Conservation (phyloP, 768 basidiomycete genomes). For the Phanerodontia chrysosporium region DNA sequence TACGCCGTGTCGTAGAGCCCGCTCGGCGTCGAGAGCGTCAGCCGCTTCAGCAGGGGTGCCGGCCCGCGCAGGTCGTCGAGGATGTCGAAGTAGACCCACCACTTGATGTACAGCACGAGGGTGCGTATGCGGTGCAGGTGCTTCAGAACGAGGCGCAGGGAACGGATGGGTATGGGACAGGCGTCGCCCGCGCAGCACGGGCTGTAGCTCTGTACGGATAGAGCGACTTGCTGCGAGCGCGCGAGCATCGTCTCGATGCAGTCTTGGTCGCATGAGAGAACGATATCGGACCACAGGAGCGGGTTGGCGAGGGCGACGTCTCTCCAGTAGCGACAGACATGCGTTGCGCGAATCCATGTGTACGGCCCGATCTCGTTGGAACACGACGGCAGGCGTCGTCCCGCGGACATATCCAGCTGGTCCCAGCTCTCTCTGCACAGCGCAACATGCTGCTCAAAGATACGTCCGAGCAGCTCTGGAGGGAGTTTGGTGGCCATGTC, state of each 20-base stretch:
- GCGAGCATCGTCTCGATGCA: conserved; percentile 3
- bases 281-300: conserved; percentile 6
- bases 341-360: conserved; percentile 6
- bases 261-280: not conserved
- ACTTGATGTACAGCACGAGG: conserved; percentile 4
- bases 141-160: conserved; percentile 4
- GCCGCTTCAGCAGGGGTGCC: not conserved
- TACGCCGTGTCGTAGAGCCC: not conserved
- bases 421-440: not conserved
- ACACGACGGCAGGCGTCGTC: not conserved
- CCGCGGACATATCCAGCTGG: not conserved
- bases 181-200: not conserved
- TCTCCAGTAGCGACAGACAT: conserved; percentile 11
- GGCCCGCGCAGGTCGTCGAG: not conserved
- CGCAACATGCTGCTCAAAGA: not conserved
- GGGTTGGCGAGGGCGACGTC: conserved; percentile 3
- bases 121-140: conserved; percentile 4
- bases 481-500: not conserved
- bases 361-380: not conserved
- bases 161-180: not conserved
- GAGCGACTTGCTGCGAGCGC: conserved; percentile 6
- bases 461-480: conserved; percentile 7
- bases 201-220: not conserved
- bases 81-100: conserved; percentile 10
- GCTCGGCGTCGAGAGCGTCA: conserved; percentile 4